These are phyloP conservation scores for Glycine latifolia DNA, from an alignment of 306 rosid species.

Conservation along the genomic window DNA sequence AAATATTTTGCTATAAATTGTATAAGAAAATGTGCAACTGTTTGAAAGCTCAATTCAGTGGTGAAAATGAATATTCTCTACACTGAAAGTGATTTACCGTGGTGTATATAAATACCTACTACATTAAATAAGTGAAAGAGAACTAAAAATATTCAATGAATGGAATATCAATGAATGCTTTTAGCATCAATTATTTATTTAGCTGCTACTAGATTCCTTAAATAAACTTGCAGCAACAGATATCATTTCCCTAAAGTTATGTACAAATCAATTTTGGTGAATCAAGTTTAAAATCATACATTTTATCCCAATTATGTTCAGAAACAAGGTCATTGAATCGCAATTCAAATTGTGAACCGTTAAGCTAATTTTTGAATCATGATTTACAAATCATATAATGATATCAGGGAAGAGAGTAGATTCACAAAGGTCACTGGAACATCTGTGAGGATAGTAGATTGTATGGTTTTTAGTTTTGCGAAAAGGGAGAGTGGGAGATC, in stretches of 20 bases:
- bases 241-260: neutral
- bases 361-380: neutral
- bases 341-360: neutral
- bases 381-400: neutral
- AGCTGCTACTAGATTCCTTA: conserved; percentile 15
- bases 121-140: conserved; percentile 24
- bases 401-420: neutral
- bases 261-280: neutral
- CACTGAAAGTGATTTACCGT: conserved; percentile 29
- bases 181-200: conserved; percentile 21
- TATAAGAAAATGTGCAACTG: conserved; percentile 15
- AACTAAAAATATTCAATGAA: conserved; percentile 5
- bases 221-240: neutral
- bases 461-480: neutral
- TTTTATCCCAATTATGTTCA: neutral
- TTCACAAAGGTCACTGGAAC: neutral
- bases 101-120: neutral
- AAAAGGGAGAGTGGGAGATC: neutral
- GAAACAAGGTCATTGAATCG: neutral
- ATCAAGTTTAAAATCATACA: conserved; percentile 11
- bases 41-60: conserved; percentile 32
- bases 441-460: neutral
- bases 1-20: conserved; percentile 29
- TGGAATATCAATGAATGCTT: conserved; percentile 28
- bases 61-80: conserved; percentile 27